phyloP scores from a whole-genome alignment of 352 stramenopile species.

The Pythium chondricola region DNA sequence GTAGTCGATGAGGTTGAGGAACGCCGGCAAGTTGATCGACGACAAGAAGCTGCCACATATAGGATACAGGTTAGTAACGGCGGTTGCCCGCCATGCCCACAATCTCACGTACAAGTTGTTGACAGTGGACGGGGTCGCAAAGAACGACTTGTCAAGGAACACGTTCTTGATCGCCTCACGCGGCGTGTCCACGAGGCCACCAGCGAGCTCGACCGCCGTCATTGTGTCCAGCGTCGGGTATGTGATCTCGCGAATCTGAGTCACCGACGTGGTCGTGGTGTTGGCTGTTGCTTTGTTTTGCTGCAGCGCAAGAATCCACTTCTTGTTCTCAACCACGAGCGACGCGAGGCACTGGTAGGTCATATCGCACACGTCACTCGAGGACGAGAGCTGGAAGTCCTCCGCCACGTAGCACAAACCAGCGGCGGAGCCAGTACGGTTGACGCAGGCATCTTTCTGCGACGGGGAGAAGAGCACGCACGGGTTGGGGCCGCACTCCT shows the following conservation, averaged over 20 bases:
- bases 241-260: conserved; percentile 32
- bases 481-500: conserved; percentile 17
- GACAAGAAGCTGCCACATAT: conserved; percentile 32
- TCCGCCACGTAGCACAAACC: conserved; percentile 1
- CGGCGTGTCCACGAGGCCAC: conserved; percentile 19
- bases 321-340: conserved; percentile 26
- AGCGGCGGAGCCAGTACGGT: conserved; percentile 2
- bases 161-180: conserved; percentile 45
- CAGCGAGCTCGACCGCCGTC: conserved; percentile 20
- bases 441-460: conserved; percentile 22
- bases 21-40: conserved; percentile 17
- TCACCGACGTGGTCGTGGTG: conserved; percentile 39
- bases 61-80: conserved; percentile 20
- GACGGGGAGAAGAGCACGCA: conserved; percentile 52
- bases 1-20: neutral
- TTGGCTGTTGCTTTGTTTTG: conserved; percentile 21
- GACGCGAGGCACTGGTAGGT: conserved; percentile 55
- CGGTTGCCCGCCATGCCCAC: neutral
- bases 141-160: conserved; percentile 42
- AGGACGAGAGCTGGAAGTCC: neutral
- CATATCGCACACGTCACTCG: conserved; percentile 27
- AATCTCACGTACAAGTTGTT: conserved; percentile 18
- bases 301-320: conserved; percentile 27
- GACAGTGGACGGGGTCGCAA: conserved; percentile 28
- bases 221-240: conserved; percentile 21